Conservation (phyloP, 2,329 filamentous ascomycete species). For the Epichloe gansuensis region DNA sequence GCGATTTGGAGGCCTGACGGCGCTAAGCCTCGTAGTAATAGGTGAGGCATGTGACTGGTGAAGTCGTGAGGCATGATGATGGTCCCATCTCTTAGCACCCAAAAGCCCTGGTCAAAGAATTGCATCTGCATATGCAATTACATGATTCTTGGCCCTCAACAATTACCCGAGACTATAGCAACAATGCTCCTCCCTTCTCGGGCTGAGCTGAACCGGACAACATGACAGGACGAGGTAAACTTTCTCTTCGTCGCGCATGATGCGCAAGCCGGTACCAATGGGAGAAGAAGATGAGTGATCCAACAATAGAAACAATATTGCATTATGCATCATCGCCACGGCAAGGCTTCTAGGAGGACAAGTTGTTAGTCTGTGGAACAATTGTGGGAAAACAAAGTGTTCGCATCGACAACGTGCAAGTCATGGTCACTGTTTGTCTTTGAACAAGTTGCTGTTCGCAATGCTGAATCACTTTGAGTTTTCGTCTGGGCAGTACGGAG, state of each 20-base stretch:
- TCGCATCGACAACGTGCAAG: too few species aligned
- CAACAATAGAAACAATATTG: constrained; percentile 1
- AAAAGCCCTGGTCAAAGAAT: not conserved
- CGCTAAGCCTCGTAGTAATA: not conserved
- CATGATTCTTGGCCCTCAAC: not conserved
- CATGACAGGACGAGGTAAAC: not conserved
- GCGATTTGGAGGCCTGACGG: not conserved
- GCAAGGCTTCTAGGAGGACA: too few species aligned
- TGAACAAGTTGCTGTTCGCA: too few species aligned
- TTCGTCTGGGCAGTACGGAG: too few species aligned
- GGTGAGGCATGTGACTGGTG: not conserved
- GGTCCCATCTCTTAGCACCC: not conserved
- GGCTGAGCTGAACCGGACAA: not conserved
- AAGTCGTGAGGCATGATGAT: too few species aligned
- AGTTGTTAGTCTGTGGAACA: too few species aligned
- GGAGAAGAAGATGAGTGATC: not conserved
- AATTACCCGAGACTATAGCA: not conserved
- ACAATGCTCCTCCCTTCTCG: too few species aligned
- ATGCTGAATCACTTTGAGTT: too few species aligned
- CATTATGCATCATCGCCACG: not conserved
- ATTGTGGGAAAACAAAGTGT: too few species aligned
- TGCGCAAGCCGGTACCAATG: too few species aligned
- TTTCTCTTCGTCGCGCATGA: too few species aligned
- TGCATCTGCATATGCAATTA: not conserved
- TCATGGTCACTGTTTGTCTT: too few species aligned